Conservation (phyloP, 805 yeast species). For the Candida coquimbonensis region DNA sequence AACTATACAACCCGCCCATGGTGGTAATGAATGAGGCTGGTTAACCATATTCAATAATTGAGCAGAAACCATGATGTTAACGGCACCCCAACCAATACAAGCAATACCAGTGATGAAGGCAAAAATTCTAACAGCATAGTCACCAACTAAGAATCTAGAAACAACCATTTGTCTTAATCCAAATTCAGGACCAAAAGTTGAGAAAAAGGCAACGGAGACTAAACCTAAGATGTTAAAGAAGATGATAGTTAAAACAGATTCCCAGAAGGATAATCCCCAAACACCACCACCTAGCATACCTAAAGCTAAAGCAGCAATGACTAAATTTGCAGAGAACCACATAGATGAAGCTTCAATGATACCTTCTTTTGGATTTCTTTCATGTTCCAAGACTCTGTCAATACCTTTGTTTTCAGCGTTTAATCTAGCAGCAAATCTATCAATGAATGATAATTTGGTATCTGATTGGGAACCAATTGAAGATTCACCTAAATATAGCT, state of each 20-base stretch:
- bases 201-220: conserved; percentile 73
- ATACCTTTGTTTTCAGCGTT: conserved; percentile 67
- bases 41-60: conserved; percentile 76
- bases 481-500: conserved; percentile 17
- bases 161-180: conserved; percentile 87
- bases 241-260: conserved; percentile 55
- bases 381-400: conserved; percentile 73
- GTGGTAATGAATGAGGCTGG: conserved; percentile 53
- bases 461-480: conserved; percentile 14
- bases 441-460: conserved; percentile 11
- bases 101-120: conserved; percentile 74
- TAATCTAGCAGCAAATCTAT: conserved; percentile 20
- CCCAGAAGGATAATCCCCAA: conserved; percentile 69
- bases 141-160: conserved; percentile 73
- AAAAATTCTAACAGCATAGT: conserved; percentile 66
- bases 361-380: conserved; percentile 56
- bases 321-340: conserved; percentile 91
- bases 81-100: conserved; percentile 94
- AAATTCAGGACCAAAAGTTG: conserved; percentile 73
- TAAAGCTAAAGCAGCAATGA: conserved; percentile 71
- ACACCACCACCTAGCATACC: conserved; percentile 67
- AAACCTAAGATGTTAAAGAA: conserved; percentile 72
- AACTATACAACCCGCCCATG: conserved; percentile 86
- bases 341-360: conserved; percentile 68
- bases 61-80: conserved; percentile 84